Evolutionary conservation across 805 yeast species (phyloP).

Genomic region (Starmerella powellii): DNA sequence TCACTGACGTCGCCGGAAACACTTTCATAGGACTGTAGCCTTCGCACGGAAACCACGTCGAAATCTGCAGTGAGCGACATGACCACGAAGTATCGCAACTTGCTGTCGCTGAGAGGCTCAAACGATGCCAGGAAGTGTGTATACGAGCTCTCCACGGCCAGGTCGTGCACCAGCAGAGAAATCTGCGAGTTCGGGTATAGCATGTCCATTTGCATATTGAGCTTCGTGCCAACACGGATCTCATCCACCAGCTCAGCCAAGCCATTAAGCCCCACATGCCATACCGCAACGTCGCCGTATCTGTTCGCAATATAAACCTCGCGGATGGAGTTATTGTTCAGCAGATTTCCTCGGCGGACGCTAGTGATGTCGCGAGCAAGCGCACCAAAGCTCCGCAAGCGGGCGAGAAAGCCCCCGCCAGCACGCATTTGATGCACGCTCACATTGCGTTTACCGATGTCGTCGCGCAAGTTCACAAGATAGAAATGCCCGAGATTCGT

Average conservation of each 20-base stretch:
- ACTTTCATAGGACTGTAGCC: constrained; percentile 39
- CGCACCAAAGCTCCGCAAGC: constrained; percentile 11
- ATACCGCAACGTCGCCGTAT: constrained; percentile 37
- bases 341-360: constrained; percentile 42
- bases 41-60: constrained; percentile 50
- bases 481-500: constrained; percentile 60
- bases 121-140: constrained; percentile 43
- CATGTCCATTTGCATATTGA: constrained; percentile 34
- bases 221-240: constrained; percentile 28
- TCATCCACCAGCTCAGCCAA: constrained; percentile 33
- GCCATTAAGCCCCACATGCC: constrained; percentile 40
- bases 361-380: constrained; percentile 39
- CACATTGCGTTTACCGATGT: constrained; percentile 46
- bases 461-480: constrained; percentile 52
- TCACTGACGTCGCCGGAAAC: constrained; percentile 24
- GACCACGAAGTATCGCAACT: constrained; percentile 44
- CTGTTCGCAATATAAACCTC: constrained; percentile 33
- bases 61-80: constrained; percentile 36
- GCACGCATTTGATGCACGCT: constrained; percentile 21
- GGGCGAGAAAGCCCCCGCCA: constrained; percentile 5
- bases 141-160: constrained; percentile 39
- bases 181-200: constrained; percentile 43
- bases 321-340: constrained; percentile 38
- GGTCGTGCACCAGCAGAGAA: constrained; percentile 48
- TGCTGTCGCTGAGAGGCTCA: constrained; percentile 29